phyloP scores from a whole-genome alignment of 2,329 filamentous ascomycete genomes.

The Aureobasidium sp. region DNA sequence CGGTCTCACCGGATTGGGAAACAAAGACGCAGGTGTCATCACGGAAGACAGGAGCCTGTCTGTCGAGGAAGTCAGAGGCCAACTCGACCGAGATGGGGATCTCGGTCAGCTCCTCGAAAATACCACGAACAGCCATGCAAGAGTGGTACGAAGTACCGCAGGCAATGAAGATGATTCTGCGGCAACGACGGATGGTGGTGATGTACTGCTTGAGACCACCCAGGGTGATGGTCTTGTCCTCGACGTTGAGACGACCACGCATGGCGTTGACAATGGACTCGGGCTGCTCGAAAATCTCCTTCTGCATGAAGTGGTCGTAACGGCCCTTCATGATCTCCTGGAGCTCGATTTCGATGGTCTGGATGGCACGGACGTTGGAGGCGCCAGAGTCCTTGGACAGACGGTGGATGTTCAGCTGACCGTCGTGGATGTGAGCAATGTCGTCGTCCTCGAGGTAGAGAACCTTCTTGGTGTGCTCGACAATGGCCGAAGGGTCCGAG shows the following conservation, averaged over 20 bases:
- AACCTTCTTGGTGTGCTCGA: constrained; percentile 99
- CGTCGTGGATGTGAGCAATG: constrained; percentile 98
- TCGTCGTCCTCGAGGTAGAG: constrained; percentile 99
- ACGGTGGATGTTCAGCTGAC: constrained; percentile 97
- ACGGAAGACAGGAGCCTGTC: constrained; percentile 95
- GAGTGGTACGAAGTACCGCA: constrained; percentile 98
- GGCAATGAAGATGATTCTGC: constrained; percentile 97
- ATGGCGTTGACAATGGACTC: constrained; percentile 99
- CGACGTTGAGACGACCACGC: constrained; percentile 91
- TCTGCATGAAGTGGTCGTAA: constrained; percentile 99
- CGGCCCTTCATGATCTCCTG: constrained; percentile 99
- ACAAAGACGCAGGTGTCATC: constrained; percentile 99
- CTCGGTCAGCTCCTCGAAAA: constrained; percentile 96
- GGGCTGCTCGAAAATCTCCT: constrained; percentile 99
- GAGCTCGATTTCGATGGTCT: constrained; percentile 96
- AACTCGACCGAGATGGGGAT: constrained; percentile 96
- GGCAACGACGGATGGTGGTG: constrained; percentile 88
- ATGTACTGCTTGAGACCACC: constrained; percentile 96
- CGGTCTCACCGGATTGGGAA: constrained; percentile 96
- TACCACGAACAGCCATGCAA: constrained; percentile 97
- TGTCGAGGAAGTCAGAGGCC: constrained; percentile 95
- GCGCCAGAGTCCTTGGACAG: constrained; percentile 93
- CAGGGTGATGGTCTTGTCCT: constrained; percentile 90
- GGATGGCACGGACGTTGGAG: constrained; percentile 94
- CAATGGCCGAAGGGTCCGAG: constrained; percentile 93